Base-by-base conservation (phyloP, 23 red algal species). In the Gracilaria gracilis region DNA sequence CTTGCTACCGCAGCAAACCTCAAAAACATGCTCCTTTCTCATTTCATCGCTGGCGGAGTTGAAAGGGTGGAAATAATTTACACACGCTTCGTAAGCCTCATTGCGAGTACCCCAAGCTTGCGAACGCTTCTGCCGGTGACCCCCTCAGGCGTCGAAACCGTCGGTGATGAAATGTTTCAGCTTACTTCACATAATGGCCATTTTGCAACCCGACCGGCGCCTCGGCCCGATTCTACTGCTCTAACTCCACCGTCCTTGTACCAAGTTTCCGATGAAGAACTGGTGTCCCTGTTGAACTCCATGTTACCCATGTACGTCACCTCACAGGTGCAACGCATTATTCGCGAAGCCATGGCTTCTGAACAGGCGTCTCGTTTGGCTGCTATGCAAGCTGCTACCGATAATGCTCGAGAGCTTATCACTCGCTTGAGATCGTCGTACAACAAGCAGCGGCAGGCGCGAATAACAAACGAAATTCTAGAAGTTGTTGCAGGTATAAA, bases 31-130 rank as follows among this genome's bases (percentile, higher is more conserved):
- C 47, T 95, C 34, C 82, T 99, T 58, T 87, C 82, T 31, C 76
- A 95, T 28, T 98, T 92, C 83, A 80, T 95, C 17, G 92, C 88
- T 21, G 94, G 92, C 44, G 94, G 90, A 4, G 90, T 99, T 20
- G 84, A 96, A 38, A 79, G 97, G 38, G 97, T 99, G 21, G 97
- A 99, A 84, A 55, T 99, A 14, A 67, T 99, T 40, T 99, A 96
- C 82, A 96, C 94, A 53, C 70, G 94, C 38, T 99, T 99, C 79
- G 88, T 93, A 14, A 96, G 94, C 34, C 86, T 99, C 61, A 67
- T 99, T 32, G 82, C 73, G 62, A 95, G 69, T 35, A 77, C 85
- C 67, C 94, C 97, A 65, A 92, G 84, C 70, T 86, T 90, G 61
- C 91, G 97, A 69, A 99, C 97, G 6, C 70, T 99, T 44, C 72